Conservation (phyloP, 2,329 filamentous ascomycete species). For the Coniosporium tulheliwenetii region DNA sequence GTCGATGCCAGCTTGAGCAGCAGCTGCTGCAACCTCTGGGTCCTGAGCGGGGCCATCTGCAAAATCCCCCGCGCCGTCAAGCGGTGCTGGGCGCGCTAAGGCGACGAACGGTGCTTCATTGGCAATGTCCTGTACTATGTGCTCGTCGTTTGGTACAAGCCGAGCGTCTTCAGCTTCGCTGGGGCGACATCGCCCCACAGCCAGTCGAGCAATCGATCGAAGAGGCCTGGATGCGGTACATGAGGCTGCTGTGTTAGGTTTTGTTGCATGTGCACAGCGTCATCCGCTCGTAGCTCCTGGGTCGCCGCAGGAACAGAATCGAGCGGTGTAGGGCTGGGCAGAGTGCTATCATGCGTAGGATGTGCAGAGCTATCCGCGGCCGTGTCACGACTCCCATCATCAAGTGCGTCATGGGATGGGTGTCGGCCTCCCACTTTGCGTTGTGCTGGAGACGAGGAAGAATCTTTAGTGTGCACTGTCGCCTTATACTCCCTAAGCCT, state of each 20-base stretch:
- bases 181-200: constrained; percentile 30
- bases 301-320: too few relatives aligned
- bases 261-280: neutral
- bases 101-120: constrained; percentile 46
- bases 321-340: too few relatives aligned
- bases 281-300: too few relatives aligned
- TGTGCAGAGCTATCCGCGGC: neutral
- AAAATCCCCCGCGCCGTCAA: neutral
- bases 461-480: neutral
- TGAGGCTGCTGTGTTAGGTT: neutral
- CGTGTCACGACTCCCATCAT: neutral
- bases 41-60: constrained; percentile 21
- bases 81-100: constrained; percentile 16
- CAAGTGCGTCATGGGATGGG: neutral
- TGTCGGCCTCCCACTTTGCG: neutral
- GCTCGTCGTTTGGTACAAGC: constrained; percentile 38
- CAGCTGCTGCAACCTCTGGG: constrained; percentile 46
- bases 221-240: constrained; percentile 1
- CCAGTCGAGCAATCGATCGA: constrained; percentile 25
- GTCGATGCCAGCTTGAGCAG: constrained; percentile 54
- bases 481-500: neutral
- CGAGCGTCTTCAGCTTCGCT: constrained; percentile 16
- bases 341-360: too few relatives aligned
- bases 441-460: neutral
- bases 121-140: constrained; percentile 41